Conservation (phyloP, 768 basidiomycete genomes). For the Tricholoma sp. region DNA sequence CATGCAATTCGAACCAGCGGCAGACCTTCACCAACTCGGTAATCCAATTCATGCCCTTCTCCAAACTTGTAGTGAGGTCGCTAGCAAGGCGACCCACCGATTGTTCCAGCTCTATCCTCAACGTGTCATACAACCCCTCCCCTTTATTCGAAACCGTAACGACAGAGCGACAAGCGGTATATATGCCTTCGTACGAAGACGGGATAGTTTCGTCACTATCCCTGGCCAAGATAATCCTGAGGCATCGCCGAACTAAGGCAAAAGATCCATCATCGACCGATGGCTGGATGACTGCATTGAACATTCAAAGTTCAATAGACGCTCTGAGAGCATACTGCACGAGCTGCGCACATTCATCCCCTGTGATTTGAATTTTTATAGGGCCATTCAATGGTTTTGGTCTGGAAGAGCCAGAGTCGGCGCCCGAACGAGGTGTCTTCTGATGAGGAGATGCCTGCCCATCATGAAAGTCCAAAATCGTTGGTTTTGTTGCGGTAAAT, state of each 20-base stretch:
- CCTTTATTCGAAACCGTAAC: conserved; percentile 52
- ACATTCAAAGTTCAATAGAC: conserved; percentile 2
- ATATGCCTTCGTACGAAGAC: conserved; percentile 53
- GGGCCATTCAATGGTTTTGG: conserved; percentile 33
- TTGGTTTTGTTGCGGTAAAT: conserved; percentile 38
- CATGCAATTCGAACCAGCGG: conserved; percentile 58
- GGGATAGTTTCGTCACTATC: conserved; percentile 30
- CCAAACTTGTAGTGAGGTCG: conserved; percentile 27
- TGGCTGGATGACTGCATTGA: conserved; percentile 11
- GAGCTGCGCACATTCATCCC: conserved; percentile 35
- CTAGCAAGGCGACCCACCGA: conserved; percentile 38
- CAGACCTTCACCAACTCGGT: conserved; percentile 48
- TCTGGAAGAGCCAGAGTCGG: conserved; percentile 66
- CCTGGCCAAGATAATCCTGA: conserved; percentile 36
- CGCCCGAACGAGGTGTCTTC: conserved; percentile 62
- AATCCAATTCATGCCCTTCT: conserved; percentile 50
- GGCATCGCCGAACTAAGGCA: conserved; percentile 29
- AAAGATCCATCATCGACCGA: conserved; percentile 25
- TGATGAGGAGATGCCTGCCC: conserved; percentile 55
- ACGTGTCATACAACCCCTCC: conserved; percentile 49
- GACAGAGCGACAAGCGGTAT: conserved; percentile 48
- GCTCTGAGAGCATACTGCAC: not conserved
- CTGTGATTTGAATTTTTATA: conserved; percentile 43
- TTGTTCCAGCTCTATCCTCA: conserved; percentile 58
- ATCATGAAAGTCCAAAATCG: conserved; percentile 27